Conservation (phyloP, 495 filamentous ascomycete genomes). For the Alectoria sarmentosa region DNA sequence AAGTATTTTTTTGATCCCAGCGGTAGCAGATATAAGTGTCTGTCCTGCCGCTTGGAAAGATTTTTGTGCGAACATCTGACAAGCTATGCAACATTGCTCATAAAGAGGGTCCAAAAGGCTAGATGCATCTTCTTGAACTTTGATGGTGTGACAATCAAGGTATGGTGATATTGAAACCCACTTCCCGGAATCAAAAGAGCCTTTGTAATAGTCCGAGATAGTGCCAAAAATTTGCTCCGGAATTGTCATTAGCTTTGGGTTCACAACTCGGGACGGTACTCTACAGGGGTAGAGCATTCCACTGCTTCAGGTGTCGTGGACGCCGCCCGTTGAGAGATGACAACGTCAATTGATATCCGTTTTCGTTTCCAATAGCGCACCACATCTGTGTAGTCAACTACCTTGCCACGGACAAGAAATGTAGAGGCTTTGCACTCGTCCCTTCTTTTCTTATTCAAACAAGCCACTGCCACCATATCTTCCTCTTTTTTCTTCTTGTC, state of each 20-base stretch:
- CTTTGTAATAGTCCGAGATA: conserved; percentile 3
- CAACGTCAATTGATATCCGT: conserved; percentile 8
- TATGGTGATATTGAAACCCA: conserved; percentile 3
- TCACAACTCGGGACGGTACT: background rate
- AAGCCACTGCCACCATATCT: conserved; percentile 31
- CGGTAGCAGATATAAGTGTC: background rate
- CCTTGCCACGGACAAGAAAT: conserved; percentile 7
- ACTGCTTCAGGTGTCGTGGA: conserved; percentile 17
- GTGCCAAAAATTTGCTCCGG: conserved; percentile 7
- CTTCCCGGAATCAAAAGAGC: conserved; percentile 18
- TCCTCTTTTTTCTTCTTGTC: conserved; percentile 30
- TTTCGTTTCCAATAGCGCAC: conserved; percentile 19
- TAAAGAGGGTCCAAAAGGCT: background rate
- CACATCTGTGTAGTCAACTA: background rate
- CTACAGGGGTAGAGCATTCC: conserved; percentile 11
- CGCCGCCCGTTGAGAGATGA: conserved; percentile 5
- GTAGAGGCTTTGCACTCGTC: conserved; percentile 10
- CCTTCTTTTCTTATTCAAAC: conserved; percentile 21
- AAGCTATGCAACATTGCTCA: background rate
- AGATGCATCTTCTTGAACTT: background rate
- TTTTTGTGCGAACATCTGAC: background rate
- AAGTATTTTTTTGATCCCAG: background rate
- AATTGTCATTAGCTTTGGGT: conserved; percentile 7
- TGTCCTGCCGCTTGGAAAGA: background rate
- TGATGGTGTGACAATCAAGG: background rate